Evolutionary conservation across 352 stramenopile genomes (phyloP), one percentile per base, ranked within the genome.

Genomic region (Pythium periplocum): DNA sequence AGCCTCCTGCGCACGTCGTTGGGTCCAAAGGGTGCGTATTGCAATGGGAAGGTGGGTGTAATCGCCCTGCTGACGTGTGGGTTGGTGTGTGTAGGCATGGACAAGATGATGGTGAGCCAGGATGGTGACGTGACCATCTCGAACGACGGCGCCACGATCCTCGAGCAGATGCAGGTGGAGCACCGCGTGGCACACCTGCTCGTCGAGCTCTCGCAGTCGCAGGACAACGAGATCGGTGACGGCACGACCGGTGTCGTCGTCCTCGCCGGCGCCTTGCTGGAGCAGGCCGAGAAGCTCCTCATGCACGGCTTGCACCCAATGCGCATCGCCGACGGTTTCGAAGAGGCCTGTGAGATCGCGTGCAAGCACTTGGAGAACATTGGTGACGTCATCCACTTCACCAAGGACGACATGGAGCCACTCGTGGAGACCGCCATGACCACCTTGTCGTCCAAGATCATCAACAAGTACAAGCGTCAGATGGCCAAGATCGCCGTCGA

Each of bases 161-260:
- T 99, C 48, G 83, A 98, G 62, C 96, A 98, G 69, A 99, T 99
- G 97, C 87, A 99, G 45, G 97, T 99, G 30, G 89, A 99, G 74
- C 96, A 99, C 77, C 92, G 97, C 57, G 96, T 99, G 33, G 97
- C 97, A 12, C 95, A 98, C 63, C 72, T 99, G 62, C 87, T 99
- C 51, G 97, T 99, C 45, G 97, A 99, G 81, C 80, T 99, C 12
- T 98, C 90, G 36, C 86, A 97, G 67, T 99, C 94, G 37, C 97
- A 99, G 81, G 97, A 99, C 79, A 96, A 99, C 58, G 97, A 99
- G 85, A 99, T 99, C 64, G 97, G 97, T 38, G 97, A 99, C 68
- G 97, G 97, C 45, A 99, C 97, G n/a, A 99, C 97, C 0, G 97
- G 97, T 35, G 97, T 99, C 6, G 97, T 99, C 3, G 97, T 99